A percentile compares a stretch with the other conserved stretches of the same genome.
These are phyloP conservation scores for Lizanozyma gosingica DNA, from an alignment of 1,139 yeast species.

Conservation along the genomic window DNA sequence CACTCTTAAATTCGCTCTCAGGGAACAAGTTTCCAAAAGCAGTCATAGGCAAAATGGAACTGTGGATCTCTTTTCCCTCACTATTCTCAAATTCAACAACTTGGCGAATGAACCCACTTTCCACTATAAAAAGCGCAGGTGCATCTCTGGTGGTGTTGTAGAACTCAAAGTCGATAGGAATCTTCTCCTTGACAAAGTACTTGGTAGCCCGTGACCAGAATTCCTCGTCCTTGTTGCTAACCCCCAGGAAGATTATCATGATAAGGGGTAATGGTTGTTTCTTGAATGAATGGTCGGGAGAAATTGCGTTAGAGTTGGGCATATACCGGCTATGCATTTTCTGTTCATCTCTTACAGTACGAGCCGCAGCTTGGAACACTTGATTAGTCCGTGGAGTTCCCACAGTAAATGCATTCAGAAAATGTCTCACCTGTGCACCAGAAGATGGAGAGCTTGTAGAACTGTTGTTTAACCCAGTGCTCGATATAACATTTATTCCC, in stretches of 20 bases:
- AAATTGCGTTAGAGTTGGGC: constrained; percentile 13
- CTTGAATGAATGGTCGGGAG: constrained; percentile 22
- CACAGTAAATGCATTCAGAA: constrained; percentile 7
- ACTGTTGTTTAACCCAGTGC: not conserved
- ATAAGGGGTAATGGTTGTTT: constrained; percentile 62
- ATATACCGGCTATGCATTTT: constrained; percentile 20
- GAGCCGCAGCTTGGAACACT: constrained; percentile 54
- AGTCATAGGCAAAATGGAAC: constrained; percentile 81
- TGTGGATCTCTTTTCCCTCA: constrained; percentile 49
- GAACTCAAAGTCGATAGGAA: constrained; percentile 20
- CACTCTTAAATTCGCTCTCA: constrained; percentile 27
- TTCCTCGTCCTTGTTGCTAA: constrained; percentile 48
- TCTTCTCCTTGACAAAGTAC: constrained; percentile 41
- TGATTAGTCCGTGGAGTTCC: constrained; percentile 62
- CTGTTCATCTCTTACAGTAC: constrained; percentile 38
- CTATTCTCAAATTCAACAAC: constrained; percentile 38
- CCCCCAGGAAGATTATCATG: constrained; percentile 61
- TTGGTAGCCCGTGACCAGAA: constrained; percentile 58
- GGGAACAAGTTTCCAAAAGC: constrained; percentile 67
- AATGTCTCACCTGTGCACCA: constrained; percentile 1
- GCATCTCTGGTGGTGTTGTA: constrained; percentile 12
- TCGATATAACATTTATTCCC: constrained; percentile 1
- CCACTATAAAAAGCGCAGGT: constrained; percentile 58
- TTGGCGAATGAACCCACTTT: constrained; percentile 68
- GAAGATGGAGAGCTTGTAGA: not conserved